Evolutionary conservation across 2,329 filamentous ascomycete species (phyloP), one percentile per base, ranked within the genome.

Genomic region (Teratosphaeria zuluensis): DNA sequence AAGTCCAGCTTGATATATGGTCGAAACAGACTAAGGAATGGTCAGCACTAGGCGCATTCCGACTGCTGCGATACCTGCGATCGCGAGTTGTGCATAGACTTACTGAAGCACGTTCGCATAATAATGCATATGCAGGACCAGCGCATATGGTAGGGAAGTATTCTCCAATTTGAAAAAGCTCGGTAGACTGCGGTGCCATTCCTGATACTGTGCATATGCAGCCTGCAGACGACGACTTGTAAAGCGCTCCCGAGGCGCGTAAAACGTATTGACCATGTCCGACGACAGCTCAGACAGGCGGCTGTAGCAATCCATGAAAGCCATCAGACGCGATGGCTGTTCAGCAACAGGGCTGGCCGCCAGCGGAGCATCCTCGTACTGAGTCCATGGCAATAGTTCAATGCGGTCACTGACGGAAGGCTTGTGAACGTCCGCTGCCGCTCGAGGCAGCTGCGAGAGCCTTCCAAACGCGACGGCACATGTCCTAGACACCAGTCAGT

Each of bases 231-330:
- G 81, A 46, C 81, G 79, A 63, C 84, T 84, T 0, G 83, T 87
- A 52, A 90, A 77, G 4, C 82, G 82, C 58, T 81, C 80, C 14
- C 82, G 84, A 0, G 88, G 87, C 3, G 87, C 85, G 68, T 89
- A 87, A n/a, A 90, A 80, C 46, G 87, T 80, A 67, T 86, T 87
- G 21, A 89, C 77, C 32, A 85, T 86, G 64, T 87, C 81, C 69
- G 89, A 88, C 1, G 89, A 84, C 1, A 90, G 80, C 72, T 90
- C 86, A 62, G 85, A 89, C 55, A 91, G 78, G 66, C 86, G 84
- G 67, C 85, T 87, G 64, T 89, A 86, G 63, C 85, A 70, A 31
- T 76, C 72, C 12, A 75, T 67, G 62, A 77, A 76, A 61, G 68
- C 59, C 59, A 66, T 69, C 16, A 63, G 64, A 83, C 70, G 86